These are phyloP conservation scores for Hypomontagnella submonticulosa DNA, from an alignment of 495 filamentous ascomycete genomes.

Conservation along the genomic window DNA sequence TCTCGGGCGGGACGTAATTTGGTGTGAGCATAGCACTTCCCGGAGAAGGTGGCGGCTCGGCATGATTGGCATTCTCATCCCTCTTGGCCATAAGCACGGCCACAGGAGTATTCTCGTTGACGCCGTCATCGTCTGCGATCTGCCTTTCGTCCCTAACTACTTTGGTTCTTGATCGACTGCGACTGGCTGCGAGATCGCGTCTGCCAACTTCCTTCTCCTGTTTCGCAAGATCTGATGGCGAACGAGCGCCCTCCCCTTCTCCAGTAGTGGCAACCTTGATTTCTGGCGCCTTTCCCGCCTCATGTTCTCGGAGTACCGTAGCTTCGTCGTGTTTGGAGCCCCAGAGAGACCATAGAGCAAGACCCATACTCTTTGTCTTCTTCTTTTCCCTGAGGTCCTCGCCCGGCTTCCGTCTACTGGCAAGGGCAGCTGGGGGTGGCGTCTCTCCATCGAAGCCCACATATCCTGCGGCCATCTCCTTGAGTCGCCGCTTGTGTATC, in stretches of 20 bases:
- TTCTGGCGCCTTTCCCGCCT: constrained; percentile 48
- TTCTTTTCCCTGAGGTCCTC: constrained; percentile 57
- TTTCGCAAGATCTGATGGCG: constrained; percentile 49
- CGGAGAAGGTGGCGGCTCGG: constrained; percentile 12
- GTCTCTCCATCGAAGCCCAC: constrained; percentile 76
- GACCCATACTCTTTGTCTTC: constrained; percentile 74
- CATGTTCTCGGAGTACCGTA: constrained; percentile 66
- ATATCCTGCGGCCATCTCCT: constrained; percentile 76
- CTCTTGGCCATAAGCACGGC: constrained; percentile 46
- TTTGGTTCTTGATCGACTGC: constrained; percentile 52
- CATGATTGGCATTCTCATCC: constrained; percentile 37
- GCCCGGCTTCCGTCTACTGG: constrained; percentile 69
- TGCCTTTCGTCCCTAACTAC: constrained; percentile 57
- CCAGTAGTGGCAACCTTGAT: constrained; percentile 37
- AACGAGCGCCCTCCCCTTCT: constrained; percentile 54
- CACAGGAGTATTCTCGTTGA: constrained; percentile 49
- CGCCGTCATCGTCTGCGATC: constrained; percentile 34
- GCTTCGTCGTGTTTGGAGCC: constrained; percentile 87
- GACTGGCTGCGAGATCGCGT: constrained; percentile 20
- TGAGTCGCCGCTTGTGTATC: constrained; percentile 74
- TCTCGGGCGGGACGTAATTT: constrained; percentile 45
- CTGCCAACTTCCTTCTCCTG: constrained; percentile 42
- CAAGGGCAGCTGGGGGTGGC: constrained; percentile 85
- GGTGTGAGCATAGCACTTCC: constrained; percentile 32
- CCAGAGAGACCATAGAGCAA: constrained; percentile 86